Conservation (phyloP, 1,284 basidiomycete species). For the Puccinia hordei region DNA sequence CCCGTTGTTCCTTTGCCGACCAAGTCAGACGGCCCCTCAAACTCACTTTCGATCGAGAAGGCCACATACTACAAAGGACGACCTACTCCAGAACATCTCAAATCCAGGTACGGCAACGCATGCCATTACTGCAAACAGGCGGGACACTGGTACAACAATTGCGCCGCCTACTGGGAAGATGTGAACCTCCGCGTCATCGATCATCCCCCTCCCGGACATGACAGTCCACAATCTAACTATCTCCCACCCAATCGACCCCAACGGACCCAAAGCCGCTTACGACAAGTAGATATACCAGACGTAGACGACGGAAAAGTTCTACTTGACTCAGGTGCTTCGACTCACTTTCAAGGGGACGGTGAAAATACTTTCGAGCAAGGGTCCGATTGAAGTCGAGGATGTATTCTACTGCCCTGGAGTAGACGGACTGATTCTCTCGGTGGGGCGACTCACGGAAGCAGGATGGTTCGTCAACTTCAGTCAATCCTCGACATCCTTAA, state of each 20-base stretch:
- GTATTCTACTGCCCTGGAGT: constrained; percentile 1
- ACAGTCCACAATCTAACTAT: background rate
- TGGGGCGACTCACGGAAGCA: background rate
- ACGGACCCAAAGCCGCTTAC: background rate
- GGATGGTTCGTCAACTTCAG: background rate
- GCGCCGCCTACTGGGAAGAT: background rate
- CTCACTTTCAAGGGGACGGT: constrained; percentile 1
- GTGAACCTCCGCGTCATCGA: background rate
- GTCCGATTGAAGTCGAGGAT: background rate
- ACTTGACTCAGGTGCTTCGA: background rate
- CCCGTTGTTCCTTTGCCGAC: too few relatives aligned
- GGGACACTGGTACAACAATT: constrained; percentile 19
- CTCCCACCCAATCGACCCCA: background rate
- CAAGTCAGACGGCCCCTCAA: background rate
- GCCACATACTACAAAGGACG: background rate
- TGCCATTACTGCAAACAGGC: background rate
- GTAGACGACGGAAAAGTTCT: background rate
- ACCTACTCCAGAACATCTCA: background rate
- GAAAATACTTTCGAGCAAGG: background rate
- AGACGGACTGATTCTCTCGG: background rate
- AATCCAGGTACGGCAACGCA: background rate
- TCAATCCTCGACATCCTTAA: background rate
- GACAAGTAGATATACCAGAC: background rate
- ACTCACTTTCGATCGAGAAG: constrained; percentile 1
- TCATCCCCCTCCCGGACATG: background rate